These are phyloP conservation scores for Emergomyces orientalis DNA, from an alignment of 2,329 filamentous ascomycete genomes.

Conservation along the genomic window DNA sequence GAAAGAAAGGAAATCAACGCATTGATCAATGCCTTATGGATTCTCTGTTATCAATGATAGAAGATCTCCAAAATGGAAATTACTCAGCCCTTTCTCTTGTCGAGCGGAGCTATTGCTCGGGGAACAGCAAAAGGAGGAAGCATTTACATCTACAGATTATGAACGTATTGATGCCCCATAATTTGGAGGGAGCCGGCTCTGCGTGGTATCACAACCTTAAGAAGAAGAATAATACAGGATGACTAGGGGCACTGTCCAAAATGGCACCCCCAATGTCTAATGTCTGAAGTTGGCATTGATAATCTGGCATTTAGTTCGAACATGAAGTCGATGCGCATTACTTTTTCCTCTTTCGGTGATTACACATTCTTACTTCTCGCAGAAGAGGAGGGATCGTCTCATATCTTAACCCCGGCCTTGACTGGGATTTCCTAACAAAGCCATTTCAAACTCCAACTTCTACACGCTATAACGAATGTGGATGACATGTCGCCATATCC, in stretches of 20 bases:
- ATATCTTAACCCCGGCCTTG: background rate
- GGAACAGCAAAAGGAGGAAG: background rate
- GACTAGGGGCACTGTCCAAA: background rate
- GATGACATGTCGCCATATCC: background rate
- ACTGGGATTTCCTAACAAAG: conserved; percentile 4
- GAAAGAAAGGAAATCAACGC: background rate
- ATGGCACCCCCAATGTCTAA: too few species aligned
- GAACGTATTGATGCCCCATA: background rate
- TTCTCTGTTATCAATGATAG: background rate
- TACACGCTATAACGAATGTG: background rate
- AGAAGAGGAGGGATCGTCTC: background rate
- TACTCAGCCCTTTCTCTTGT: background rate
- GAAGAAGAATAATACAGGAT: background rate
- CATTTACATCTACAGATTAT: background rate
- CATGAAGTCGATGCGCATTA: background rate
- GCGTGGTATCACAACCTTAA: background rate
- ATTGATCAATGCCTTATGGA: background rate
- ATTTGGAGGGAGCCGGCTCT: background rate
- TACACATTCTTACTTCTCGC: background rate
- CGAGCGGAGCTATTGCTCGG: background rate
- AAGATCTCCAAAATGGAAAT: background rate
- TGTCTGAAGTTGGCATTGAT: background rate
- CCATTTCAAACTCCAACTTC: background rate
- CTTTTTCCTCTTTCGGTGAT: background rate
- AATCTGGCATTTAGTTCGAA: background rate